These are phyloP conservation scores for Dissophora ornata DNA, from an alignment of 192 early-diverging fungal species.

Conservation along the genomic window DNA sequence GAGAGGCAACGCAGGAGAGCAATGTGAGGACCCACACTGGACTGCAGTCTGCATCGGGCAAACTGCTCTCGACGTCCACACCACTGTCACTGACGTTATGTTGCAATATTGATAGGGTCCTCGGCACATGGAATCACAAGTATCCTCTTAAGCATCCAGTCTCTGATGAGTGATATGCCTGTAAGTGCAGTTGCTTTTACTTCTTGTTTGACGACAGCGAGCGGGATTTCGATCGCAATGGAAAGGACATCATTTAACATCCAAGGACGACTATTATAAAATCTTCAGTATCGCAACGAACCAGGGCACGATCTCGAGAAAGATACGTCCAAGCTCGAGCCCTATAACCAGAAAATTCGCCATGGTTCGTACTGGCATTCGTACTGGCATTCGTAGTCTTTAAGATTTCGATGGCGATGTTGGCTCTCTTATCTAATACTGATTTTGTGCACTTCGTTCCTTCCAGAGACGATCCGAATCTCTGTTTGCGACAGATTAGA, in stretches of 20 bases:
- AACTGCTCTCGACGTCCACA: background rate
- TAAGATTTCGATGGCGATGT: too few species aligned
- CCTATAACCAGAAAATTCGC: constrained; percentile 70
- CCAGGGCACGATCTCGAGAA: constrained; percentile 66
- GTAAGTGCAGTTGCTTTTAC: constrained; percentile 10
- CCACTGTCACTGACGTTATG: background rate
- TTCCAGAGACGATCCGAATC: constrained; percentile 68
- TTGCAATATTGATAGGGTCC: constrained; percentile 40
- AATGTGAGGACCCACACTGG: constrained; percentile 63
- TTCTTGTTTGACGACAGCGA: too few species aligned
- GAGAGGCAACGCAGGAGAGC: constrained; percentile 63
- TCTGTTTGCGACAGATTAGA: constrained; percentile 70
- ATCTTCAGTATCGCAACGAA: constrained; percentile 68
- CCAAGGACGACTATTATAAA: too few species aligned
- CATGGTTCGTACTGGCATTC: constrained; percentile 56
- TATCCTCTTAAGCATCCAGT: constrained; percentile 71
- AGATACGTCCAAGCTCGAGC: constrained; percentile 57
- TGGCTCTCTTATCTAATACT: background rate
- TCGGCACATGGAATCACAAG: constrained; percentile 71
- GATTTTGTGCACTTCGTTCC: background rate
- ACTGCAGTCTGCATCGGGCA: too few species aligned
- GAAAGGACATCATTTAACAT: too few species aligned
- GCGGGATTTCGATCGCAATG: too few species aligned
- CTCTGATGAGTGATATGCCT: constrained; percentile 67
- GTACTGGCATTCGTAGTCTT: background rate